A percentile compares a stretch with the other conserved stretches of the same genome.
phyloP scores from a whole-genome alignment of 139 green algal genomes.

The Chlorella sp. region DNA sequence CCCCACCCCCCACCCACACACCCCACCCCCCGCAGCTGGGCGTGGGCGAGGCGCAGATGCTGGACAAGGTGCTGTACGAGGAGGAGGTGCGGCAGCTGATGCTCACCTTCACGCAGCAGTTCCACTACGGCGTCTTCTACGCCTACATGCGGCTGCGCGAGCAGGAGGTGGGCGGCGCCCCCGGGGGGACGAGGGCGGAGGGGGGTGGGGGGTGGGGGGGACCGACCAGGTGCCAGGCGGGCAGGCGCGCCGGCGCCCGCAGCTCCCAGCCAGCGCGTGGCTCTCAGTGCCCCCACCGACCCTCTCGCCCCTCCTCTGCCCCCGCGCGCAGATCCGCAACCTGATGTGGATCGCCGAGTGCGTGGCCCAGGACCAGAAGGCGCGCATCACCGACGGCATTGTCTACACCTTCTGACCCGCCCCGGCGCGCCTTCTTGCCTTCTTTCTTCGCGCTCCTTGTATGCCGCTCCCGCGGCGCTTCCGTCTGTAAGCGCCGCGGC shows the following conservation, averaged over 20 bases:
- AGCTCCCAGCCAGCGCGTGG: no score
- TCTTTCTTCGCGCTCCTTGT: no score
- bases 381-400: slow-evolving; percentile 79
- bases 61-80: slow-evolving; percentile 96
- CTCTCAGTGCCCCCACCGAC: no score
- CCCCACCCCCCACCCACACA: neutral
- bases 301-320: no score
- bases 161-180: slow-evolving; percentile 70
- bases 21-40: slow-evolving; percentile 72
- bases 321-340: slow-evolving; percentile 95
- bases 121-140: slow-evolving; percentile 93
- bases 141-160: slow-evolving; percentile 90
- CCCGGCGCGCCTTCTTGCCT: neutral
- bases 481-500: no score
- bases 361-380: slow-evolving; percentile 92
- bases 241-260: no score
- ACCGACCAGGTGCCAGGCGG: no score
- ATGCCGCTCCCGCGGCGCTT: no score
- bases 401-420: slow-evolving; percentile 44
- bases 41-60: slow-evolving; percentile 87
- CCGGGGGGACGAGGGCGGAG: neutral
- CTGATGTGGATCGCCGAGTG: slow-evolving; percentile 96
- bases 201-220: no score
- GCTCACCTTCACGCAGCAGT: slow-evolving; percentile 90
- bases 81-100: slow-evolving; percentile 84